phyloP scores from a whole-genome alignment of 1,284 basidiomycete genomes.

The Sphagnurus paluster region DNA sequence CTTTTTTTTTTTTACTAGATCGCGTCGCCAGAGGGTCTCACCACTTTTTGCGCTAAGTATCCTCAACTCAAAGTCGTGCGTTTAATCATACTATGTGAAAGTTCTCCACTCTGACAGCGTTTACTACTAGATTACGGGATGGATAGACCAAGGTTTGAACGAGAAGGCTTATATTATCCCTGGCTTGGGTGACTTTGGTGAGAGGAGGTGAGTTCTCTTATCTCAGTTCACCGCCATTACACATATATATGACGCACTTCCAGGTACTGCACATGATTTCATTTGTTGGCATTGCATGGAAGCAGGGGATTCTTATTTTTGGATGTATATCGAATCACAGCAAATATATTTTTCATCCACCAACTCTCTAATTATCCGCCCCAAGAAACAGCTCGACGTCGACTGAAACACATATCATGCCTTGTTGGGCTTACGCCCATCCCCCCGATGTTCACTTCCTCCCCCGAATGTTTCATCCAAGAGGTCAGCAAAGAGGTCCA shows the following conservation, averaged over 20 bases:
- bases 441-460: background rate
- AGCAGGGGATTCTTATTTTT: background rate
- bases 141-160: conserved; percentile 96
- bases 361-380: background rate
- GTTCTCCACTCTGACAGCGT: background rate
- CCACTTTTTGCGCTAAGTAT: conserved; percentile 79
- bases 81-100: too few species aligned
- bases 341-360: background rate
- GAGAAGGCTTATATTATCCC: conserved; percentile 89
- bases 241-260: background rate
- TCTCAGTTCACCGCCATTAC: too few species aligned
- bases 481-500: background rate
- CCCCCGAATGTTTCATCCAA: conserved; percentile 8
- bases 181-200: conserved; percentile 91
- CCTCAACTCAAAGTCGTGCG: conserved; percentile 83
- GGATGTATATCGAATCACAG: background rate
- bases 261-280: conserved; percentile 18
- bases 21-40: conserved; percentile 89
- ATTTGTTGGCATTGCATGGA: background rate
- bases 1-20: conserved; percentile 50
- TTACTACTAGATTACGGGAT: conserved; percentile 77
- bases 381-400: background rate
- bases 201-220: conserved; percentile 60
- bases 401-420: background rate
- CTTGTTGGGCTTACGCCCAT: conserved; percentile 8